Percentiles rank a stretch among this genome's conserved stretches.
These are phyloP conservation scores for Metschnikowia similis DNA, from an alignment of 805 yeast genomes.

Conservation along the genomic window DNA sequence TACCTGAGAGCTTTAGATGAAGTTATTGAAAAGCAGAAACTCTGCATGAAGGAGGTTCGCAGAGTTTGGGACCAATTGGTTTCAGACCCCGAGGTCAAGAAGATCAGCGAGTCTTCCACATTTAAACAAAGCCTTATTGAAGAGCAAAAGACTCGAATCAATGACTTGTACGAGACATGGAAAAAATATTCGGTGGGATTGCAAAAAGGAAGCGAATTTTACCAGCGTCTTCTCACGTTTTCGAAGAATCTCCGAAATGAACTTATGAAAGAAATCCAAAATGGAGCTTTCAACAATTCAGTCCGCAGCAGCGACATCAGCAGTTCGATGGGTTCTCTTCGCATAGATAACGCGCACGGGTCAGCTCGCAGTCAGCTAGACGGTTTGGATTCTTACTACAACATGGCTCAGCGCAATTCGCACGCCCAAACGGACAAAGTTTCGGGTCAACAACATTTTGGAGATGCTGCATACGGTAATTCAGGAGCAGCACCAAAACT, in stretches of 20 bases:
- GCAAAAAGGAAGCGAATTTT: slow-evolving; percentile 60
- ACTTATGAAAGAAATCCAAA: slow-evolving; percentile 17
- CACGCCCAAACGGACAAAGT: not conserved
- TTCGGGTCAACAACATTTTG: not conserved
- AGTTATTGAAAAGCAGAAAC: slow-evolving; percentile 62
- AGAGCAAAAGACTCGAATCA: slow-evolving; percentile 33
- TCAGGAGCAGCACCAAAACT: slow-evolving; percentile 10
- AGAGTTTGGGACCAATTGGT: slow-evolving; percentile 28
- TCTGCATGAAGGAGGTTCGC: slow-evolving; percentile 34
- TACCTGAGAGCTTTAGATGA: slow-evolving; percentile 63
- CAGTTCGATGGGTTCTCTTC: slow-evolving; percentile 11
- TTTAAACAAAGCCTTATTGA: slow-evolving; percentile 31
- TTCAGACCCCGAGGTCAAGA: slow-evolving; percentile 28
- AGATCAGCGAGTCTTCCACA: slow-evolving; percentile 41
- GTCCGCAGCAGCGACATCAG: slow-evolving; percentile 9
- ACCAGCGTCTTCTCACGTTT: slow-evolving; percentile 44
- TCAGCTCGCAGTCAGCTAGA: not conserved
- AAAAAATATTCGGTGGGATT: slow-evolving; percentile 54
- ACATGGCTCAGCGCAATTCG: slow-evolving; percentile 1
- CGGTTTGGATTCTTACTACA: not conserved
- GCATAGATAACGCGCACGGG: slow-evolving; percentile 2
- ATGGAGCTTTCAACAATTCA: slow-evolving; percentile 5
- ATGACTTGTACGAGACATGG: slow-evolving; percentile 54
- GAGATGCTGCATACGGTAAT: not conserved
- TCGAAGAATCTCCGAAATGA: slow-evolving; percentile 24